Percentiles rank a stretch among this genome's conserved stretches.
Evolutionary conservation across 805 yeast genomes (phyloP).

Genomic region (Candida piceae): DNA sequence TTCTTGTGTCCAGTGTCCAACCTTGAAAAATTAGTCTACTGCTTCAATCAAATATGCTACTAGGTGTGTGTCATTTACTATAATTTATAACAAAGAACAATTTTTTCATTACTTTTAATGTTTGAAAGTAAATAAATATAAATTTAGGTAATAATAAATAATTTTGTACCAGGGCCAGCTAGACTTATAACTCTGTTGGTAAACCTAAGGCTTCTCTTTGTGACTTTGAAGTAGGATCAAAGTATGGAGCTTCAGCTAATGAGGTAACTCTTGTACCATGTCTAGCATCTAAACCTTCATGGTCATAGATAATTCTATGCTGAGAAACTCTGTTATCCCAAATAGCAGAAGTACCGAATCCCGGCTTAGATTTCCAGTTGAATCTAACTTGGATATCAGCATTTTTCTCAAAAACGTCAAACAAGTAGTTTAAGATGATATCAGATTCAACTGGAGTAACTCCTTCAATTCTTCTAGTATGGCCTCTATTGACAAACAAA

Average conservation of each 20-base stretch:
- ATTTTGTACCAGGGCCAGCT: too few species aligned
- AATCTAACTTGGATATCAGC: slow-evolving; percentile 53
- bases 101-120: too few species aligned
- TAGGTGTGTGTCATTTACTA: too few species aligned
- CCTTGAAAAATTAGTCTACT: too few species aligned
- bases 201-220: slow-evolving; percentile 48
- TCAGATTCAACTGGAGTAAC: slow-evolving; percentile 47
- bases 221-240: slow-evolving; percentile 44
- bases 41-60: too few species aligned
- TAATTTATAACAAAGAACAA: too few species aligned
- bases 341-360: slow-evolving; percentile 41
- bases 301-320: slow-evolving; percentile 41
- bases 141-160: too few species aligned
- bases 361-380: slow-evolving; percentile 39
- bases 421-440: slow-evolving; percentile 38
- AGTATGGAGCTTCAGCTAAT: slow-evolving; percentile 49
- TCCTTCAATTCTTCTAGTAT: slow-evolving; percentile 49
- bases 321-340: slow-evolving; percentile 47
- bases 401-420: slow-evolving; percentile 42
- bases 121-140: too few species aligned
- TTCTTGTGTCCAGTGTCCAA: too few species aligned
- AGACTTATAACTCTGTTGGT: slow-evolving; percentile 3
- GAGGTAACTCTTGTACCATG: slow-evolving; percentile 53
- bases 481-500: slow-evolving; percentile 46
- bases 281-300: slow-evolving; percentile 37